Evolutionary conservation across 1,284 basidiomycete species (phyloP).

Genomic region (Dichomitus squalens): DNA sequence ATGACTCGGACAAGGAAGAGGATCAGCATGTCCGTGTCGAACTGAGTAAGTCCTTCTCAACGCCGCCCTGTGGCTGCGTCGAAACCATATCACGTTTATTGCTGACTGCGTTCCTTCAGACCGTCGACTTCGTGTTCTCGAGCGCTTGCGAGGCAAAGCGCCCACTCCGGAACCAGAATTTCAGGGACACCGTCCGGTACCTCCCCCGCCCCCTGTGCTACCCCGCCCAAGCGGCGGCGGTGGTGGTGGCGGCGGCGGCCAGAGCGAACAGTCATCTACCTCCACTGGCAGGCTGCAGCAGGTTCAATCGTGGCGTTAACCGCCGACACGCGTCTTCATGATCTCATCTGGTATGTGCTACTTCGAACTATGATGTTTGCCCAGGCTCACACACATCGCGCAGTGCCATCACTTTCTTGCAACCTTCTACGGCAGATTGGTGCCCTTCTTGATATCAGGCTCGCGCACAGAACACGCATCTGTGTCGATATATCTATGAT

Average conservation of each 20-base stretch:
- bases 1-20: slow-evolving; percentile 73
- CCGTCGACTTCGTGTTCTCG: slow-evolving; percentile 39
- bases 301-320: slow-evolving; percentile 30
- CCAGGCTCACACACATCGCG: not conserved
- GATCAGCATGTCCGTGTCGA: slow-evolving; percentile 66
- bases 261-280: slow-evolving; percentile 11
- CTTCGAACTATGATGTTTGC: not conserved
- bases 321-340: not conserved
- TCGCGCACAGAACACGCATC: not conserved
- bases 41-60: slow-evolving; percentile 50
- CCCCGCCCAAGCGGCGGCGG: slow-evolving; percentile 7
- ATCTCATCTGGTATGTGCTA: slow-evolving; percentile 5
- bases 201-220: slow-evolving; percentile 3
- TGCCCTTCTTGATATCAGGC: not conserved
- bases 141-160: slow-evolving; percentile 38
- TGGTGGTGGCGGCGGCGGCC: no score
- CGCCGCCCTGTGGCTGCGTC: not conserved
- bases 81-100: not conserved
- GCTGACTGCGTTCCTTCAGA: slow-evolving; percentile 23
- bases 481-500: slow-evolving; percentile 1
- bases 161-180: slow-evolving; percentile 30
- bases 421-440: not conserved
- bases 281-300: slow-evolving; percentile 28
- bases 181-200: slow-evolving; percentile 2
- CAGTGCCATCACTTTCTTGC: not conserved